Evolutionary conservation across 2,329 filamentous ascomycete species (phyloP).

Genomic region (Sarocladium oryzae): DNA sequence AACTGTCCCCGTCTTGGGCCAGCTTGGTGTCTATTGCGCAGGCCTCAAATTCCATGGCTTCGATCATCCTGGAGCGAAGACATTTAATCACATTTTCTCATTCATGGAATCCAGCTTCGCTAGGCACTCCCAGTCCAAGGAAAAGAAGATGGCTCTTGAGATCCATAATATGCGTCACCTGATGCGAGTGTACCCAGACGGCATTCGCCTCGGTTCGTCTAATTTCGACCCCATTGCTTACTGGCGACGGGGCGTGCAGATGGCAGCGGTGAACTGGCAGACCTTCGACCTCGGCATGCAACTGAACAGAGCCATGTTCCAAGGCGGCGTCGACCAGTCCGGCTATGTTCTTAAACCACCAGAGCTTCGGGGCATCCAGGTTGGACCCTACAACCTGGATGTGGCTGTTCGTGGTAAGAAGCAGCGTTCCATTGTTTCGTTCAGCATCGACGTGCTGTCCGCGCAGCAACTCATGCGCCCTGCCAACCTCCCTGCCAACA

Average conservation of each 20-base stretch:
- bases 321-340: conserved; percentile 74
- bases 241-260: conserved; percentile 94
- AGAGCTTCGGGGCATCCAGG: conserved; percentile 68
- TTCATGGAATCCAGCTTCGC: conserved; percentile 88
- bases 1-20: conserved; percentile 75
- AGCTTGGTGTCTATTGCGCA: conserved; percentile 71
- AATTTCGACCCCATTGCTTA: conserved; percentile 94
- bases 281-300: conserved; percentile 95
- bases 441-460: conserved; percentile 83
- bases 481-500: conserved; percentile 60
- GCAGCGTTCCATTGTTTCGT: conserved; percentile 75
- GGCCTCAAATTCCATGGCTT: conserved; percentile 81
- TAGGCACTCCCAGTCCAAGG: conserved; percentile 67
- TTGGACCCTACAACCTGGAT: conserved; percentile 42
- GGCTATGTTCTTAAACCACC: conserved; percentile 93
- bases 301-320: conserved; percentile 96
- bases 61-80: conserved; percentile 68
- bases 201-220: conserved; percentile 72
- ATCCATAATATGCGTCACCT: conserved; percentile 87
- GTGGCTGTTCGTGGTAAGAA: conserved; percentile 55
- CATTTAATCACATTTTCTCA: conserved; percentile 91
- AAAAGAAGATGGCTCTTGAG: conserved; percentile 71
- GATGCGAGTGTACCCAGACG: conserved; percentile 90
- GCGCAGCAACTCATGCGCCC: conserved; percentile 91
- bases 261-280: conserved; percentile 98